Base-by-base conservation (phyloP, 345 rosid species). In the Pistacia integerrima region DNA sequence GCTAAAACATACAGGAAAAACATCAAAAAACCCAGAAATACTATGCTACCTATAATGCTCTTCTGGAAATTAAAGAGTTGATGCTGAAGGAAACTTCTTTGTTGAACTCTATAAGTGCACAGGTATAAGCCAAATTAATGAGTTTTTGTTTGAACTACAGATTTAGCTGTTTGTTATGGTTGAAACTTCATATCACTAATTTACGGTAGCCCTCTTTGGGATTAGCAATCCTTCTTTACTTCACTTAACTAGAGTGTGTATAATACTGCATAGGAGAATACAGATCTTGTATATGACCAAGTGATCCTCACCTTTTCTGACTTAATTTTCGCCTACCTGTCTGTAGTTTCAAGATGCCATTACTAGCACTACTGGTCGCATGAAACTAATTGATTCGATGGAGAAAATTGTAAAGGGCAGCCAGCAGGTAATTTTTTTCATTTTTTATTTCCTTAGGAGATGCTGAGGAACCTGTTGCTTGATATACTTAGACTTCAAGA, bases 71-170 rank as follows among this genome's bases (percentile, higher is more conserved):
- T 72, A 95, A 94, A 81, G 96, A 93, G 55, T 81, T 90, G 83
- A 93, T 91, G 97, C 90, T 88, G 57, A 95, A 95, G 81, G 97
- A 95, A 84, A 90, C 84, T 22, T 91, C 95, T 18, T 87, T 95
- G 72, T 75, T 93, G 76, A 90, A 89, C 79, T 95, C 97, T 17
- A 88, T 93, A 72, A 88, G 87, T 82, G 88, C 94, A 44, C 98
- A 90, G 98, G 97, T 91, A 81, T 52, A 59, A 4, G 12, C 64
- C 55, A 66, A 41, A 67, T 64, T 57, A 51, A 25, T 69, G 66
- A 77, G 22, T 60, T 64, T 79, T 13, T 7, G 38, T 14, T 41
- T 16, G 57, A 54, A 14, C 18, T 16, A 54, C 5, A 54, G 7
- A 35, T 38, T 30, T 20, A 44, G 48, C 17, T 9, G 6, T 54